phyloP scores from a whole-genome alignment of 2,329 filamentous ascomycete species.

The Aspergillus sp. region DNA sequence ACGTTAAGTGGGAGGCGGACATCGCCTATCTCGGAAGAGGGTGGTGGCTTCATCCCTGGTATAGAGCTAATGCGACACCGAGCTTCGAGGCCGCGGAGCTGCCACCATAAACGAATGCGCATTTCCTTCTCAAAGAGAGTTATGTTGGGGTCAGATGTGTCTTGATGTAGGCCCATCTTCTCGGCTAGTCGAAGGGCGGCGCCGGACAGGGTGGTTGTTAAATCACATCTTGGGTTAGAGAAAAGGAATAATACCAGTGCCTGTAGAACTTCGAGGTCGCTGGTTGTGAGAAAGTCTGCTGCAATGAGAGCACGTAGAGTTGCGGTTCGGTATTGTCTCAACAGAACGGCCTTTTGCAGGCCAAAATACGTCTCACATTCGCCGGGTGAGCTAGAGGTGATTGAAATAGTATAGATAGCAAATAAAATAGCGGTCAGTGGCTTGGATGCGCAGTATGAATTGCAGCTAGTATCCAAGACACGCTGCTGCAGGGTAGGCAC shows the following conservation, averaged over 20 bases:
- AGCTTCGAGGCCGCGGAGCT: conserved; percentile 65
- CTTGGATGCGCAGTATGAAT: conserved; percentile 50
- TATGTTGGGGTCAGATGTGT: conserved; percentile 52
- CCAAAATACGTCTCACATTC: conserved; percentile 52
- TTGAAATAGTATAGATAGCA: conserved; percentile 66
- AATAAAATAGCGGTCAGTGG: conserved; percentile 42
- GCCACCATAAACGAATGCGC: conserved; percentile 70
- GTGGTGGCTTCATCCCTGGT: neutral
- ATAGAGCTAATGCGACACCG: neutral
- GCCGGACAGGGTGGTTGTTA: neutral
- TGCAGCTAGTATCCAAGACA: conserved; percentile 60
- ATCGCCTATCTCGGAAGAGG: conserved; percentile 9
- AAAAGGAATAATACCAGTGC: conserved; percentile 58
- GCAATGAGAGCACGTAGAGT: conserved; percentile 48
- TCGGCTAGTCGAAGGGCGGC: conserved; percentile 57
- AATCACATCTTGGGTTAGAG: conserved; percentile 34
- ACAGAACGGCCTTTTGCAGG: conserved; percentile 27
- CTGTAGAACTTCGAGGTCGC: conserved; percentile 44
- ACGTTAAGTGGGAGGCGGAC: conserved; percentile 22
- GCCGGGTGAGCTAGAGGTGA: conserved; percentile 55
- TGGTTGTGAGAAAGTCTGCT: conserved; percentile 41
- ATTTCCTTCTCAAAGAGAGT: conserved; percentile 64
- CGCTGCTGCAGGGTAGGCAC: conserved; percentile 62
- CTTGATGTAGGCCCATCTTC: conserved; percentile 66
- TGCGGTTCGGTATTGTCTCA: conserved; percentile 42